Conservation (phyloP, 2,329 filamentous ascomycete species). For the Claviceps quebecensis region DNA sequence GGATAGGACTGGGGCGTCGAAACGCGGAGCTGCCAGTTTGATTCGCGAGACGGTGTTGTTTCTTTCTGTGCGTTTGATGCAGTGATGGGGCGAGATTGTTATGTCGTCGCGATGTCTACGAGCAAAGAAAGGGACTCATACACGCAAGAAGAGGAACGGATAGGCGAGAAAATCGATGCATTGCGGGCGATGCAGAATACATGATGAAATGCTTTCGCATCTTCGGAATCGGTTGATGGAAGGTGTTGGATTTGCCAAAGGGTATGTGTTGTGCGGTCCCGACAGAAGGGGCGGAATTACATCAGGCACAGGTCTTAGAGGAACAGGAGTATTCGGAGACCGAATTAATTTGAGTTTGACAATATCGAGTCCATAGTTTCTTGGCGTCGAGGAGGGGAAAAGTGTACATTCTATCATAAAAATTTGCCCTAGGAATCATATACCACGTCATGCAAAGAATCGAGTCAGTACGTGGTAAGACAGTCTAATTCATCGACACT, state of each 20-base stretch:
- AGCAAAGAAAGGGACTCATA: neutral
- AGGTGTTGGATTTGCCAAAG: neutral
- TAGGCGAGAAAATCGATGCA: neutral
- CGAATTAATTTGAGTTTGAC: neutral
- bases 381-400: neutral
- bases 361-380: neutral
- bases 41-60: slow-evolving; percentile 10
- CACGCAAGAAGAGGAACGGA: neutral
- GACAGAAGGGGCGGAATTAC: neutral
- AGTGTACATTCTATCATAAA: neutral
- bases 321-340: neutral
- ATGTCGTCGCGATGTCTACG: neutral
- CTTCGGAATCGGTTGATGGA: neutral
- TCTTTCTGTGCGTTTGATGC: neutral
- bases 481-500: neutral
- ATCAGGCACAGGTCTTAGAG: neutral
- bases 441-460: neutral
- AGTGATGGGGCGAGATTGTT: neutral
- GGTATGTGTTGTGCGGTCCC: too few species aligned
- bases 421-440: neutral
- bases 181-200: neutral
- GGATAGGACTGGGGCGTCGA: slow-evolving; percentile 51
- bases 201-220: neutral
- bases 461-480: neutral
- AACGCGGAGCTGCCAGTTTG: slow-evolving; percentile 69